A percentile compares a stretch with the other conserved stretches of the same genome.
Evolutionary conservation across 2,329 filamentous ascomycete genomes (phyloP).

Genomic region (Macroventuria anomochaeta): DNA sequence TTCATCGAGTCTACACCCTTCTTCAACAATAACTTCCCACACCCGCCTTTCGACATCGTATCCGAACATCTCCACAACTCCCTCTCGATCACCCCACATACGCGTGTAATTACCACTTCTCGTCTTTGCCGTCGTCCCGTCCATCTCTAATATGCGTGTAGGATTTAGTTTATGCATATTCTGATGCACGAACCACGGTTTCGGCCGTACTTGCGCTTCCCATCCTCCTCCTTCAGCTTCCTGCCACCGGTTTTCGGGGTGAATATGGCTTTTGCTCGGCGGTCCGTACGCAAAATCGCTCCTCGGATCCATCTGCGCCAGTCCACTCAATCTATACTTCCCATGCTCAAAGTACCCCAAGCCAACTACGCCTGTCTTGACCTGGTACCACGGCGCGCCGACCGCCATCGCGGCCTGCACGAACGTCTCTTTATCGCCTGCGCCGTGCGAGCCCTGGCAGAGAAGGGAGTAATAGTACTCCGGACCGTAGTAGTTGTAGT

Average conservation of each 20-base stretch:
- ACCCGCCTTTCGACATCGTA: constrained; percentile 34
- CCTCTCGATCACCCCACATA: constrained; percentile 29
- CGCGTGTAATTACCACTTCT: constrained; percentile 17
- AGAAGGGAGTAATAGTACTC: constrained; percentile 59
- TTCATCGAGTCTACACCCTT: constrained; percentile 27
- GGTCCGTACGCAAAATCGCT: constrained; percentile 27
- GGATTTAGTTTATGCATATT: constrained; percentile 31
- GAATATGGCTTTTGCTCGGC: constrained; percentile 26
- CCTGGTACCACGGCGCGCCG: constrained; percentile 51
- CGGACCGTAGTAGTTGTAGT: constrained; percentile 64
- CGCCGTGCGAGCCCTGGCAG: constrained; percentile 52
- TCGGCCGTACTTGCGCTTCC: constrained; percentile 9
- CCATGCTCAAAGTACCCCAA: constrained; percentile 37
- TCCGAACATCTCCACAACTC: constrained; percentile 25
- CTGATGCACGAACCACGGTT: constrained; percentile 32
- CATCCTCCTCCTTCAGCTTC: constrained; percentile 3
- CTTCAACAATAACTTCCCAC: constrained; percentile 32
- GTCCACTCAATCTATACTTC: constrained; percentile 17
- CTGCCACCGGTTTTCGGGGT: constrained; percentile 18
- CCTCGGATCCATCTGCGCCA: constrained; percentile 30
- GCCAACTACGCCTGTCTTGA: constrained; percentile 42
- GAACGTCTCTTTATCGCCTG: constrained; percentile 60
- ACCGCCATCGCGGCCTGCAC: constrained; percentile 54
- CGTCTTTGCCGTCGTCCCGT: constrained; percentile 14
- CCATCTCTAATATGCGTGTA: constrained; percentile 16